phyloP scores from a whole-genome alignment of 75 land plant genomes.

The Pseudotsuga menziesii region DNA sequence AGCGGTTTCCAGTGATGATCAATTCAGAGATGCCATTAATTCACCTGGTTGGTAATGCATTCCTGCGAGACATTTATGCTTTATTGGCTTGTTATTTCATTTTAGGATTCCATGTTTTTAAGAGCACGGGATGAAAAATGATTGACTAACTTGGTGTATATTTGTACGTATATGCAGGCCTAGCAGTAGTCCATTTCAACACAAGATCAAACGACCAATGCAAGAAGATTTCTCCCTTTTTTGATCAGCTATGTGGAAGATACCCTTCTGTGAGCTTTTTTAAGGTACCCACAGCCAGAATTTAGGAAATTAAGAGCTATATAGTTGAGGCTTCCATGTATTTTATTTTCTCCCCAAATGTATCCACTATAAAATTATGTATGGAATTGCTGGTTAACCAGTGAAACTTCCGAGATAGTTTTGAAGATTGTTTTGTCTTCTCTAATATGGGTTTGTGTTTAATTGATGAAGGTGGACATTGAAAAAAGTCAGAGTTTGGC shows the following conservation, averaged over 20 bases:
- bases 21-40: slow-evolving; percentile 54
- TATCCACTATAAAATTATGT: not conserved
- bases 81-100: not conserved
- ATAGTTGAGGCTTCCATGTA: not conserved
- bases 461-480: slow-evolving; percentile 57
- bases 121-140: not conserved
- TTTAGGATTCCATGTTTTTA: not conserved
- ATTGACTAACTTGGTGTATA: not conserved
- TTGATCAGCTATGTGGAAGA: slow-evolving; percentile 60
- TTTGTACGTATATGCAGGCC: slow-evolving; percentile 43
- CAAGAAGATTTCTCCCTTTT: slow-evolving; percentile 52
- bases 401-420: not conserved
- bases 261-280: slow-evolving; percentile 80
- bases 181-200: slow-evolving; percentile 73
- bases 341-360: not conserved
- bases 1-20: slow-evolving; percentile 52
- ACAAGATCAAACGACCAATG: slow-evolving; percentile 34
- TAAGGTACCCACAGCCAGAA: slow-evolving; percentile 49
- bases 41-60: slow-evolving; percentile 37
- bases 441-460: not conserved
- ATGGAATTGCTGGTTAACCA: not conserved
- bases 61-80: not conserved
- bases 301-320: not conserved
- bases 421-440: not conserved
- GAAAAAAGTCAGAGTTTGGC: slow-evolving; percentile 54